Evolutionary conservation across 139 green algal species (phyloP), one percentile per base, ranked within the genome.

Genomic region (Auxenochlorella protothecoides): DNA sequence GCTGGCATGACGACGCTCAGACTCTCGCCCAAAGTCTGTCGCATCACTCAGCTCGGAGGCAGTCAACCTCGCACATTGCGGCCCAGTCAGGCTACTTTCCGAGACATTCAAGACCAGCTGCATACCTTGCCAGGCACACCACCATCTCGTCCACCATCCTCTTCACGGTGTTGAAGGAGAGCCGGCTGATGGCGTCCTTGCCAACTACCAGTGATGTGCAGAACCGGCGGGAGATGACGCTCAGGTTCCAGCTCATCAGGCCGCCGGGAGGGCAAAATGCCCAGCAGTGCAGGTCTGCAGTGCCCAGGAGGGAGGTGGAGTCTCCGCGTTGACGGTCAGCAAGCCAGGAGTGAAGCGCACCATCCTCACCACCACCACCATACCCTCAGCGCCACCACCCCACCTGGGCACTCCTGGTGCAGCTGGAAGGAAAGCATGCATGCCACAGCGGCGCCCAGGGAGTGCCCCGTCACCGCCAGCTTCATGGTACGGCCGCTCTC

Each of bases 381-480:
- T 44, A 44, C 27, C 27, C 27, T 44, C 27, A 44, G 27, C 27
- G 27, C 27, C 27, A 44, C 27, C 27, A 44, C 27, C 27, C 27
- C 27, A 44, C 27, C 27, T 44, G 82, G 76, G 59, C 88, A 88
- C 4, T 15, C 53, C 4, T 82, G 63, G 5, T 64, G 65, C 67
- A 91, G 78, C 53, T 83, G 76, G 14, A 93, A 71, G 52, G 83
- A 78, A 53, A 91, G 68, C 63, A 93, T 74, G 12, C 77, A 79
- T 7, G 86, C 85, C 64, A 88, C 85, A 4, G 85, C 88, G 0
- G 83, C 87, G 2, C 87, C 87, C 67, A 92, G 79, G 55, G 69
- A 82, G 80, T 89, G 81, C 14, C 87, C 87, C 52, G 83, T 86
- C 27, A 92, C 72, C 59, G 89, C 78, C 63, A 92, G 60, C 57